Conservation (phyloP, 352 stramenopile genomes). For the Phytophthora kernoviae region DNA sequence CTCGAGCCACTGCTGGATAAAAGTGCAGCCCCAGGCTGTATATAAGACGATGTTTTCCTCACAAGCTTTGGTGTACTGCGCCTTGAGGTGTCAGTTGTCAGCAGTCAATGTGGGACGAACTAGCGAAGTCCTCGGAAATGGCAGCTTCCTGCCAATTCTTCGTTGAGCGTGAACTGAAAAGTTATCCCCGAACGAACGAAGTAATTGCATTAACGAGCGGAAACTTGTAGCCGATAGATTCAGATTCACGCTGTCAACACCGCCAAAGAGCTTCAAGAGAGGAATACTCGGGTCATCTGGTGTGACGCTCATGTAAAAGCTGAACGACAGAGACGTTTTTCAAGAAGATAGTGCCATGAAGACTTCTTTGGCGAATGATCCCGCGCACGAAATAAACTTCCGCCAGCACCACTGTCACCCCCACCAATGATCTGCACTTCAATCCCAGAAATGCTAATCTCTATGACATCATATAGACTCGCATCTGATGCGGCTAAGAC, state of each 20-base stretch:
- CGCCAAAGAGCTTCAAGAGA: conserved; percentile 76
- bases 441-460: conserved; percentile 79
- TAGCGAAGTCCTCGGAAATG: conserved; percentile 7
- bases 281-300: conserved; percentile 80
- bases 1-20: conserved; percentile 34
- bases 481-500: conserved; percentile 31
- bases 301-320: conserved; percentile 78
- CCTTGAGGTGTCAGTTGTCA: conserved; percentile 11
- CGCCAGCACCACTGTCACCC: conserved; percentile 8
- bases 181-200: conserved; percentile 77
- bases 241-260: conserved; percentile 68
- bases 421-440: conserved; percentile 71
- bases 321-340: conserved; percentile 80
- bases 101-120: conserved; percentile 6
- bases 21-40: conserved; percentile 22
- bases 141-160: conserved; percentile 28
- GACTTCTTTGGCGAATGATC: conserved; percentile 26
- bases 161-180: conserved; percentile 52
- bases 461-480: conserved; percentile 78
- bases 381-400: conserved; percentile 23
- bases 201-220: conserved; percentile 55
- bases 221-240: conserved; percentile 77
- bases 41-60: conserved; percentile 31
- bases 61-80: conserved; percentile 39
- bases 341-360: conserved; percentile 62